These are phyloP conservation scores for Penicillium sp. DNA, from an alignment of 2,329 filamentous ascomycete genomes.

Conservation along the genomic window DNA sequence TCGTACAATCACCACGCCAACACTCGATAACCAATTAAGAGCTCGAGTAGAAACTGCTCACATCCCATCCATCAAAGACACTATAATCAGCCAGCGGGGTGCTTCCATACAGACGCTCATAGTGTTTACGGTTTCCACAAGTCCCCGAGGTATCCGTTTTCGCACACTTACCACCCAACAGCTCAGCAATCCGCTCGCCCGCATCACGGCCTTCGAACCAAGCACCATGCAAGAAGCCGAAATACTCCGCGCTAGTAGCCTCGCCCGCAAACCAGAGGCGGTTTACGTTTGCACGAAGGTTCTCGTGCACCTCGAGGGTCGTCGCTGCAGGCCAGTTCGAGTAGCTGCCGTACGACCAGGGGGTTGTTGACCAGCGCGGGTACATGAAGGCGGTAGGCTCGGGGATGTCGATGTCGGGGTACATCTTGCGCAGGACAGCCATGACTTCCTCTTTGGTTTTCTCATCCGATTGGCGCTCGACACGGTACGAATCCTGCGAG, in stretches of 20 bases:
- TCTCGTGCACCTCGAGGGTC: constrained; percentile 68
- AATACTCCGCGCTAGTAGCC: constrained; percentile 64
- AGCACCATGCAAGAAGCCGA: constrained; percentile 66
- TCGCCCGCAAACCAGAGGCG: constrained; percentile 69
- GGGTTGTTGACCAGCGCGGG: constrained; percentile 59
- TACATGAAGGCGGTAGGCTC: constrained; percentile 66
- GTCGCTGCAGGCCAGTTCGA: constrained; percentile 69
- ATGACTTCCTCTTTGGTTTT: constrained; percentile 62
- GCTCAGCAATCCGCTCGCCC: constrained; percentile 39
- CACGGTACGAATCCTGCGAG: constrained; percentile 58
- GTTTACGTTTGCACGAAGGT: constrained; percentile 66
- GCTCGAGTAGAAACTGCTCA: constrained; percentile 27
- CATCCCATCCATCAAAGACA: constrained; percentile 27
- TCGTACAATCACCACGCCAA: not conserved
- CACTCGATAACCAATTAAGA: not conserved
- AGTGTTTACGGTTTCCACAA: constrained; percentile 22
- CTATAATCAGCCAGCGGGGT: constrained; percentile 28
- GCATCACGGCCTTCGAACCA: constrained; percentile 60
- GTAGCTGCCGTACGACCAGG: constrained; percentile 64
- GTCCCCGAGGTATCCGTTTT: constrained; percentile 14
- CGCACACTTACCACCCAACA: constrained; percentile 15
- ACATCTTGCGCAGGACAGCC: constrained; percentile 64
- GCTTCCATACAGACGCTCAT: constrained; percentile 18
- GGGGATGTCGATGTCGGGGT: constrained; percentile 59
- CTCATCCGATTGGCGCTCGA: constrained; percentile 63